These are phyloP conservation scores for Brettanomyces nanus DNA, from an alignment of 805 yeast genomes.

Conservation along the genomic window DNA sequence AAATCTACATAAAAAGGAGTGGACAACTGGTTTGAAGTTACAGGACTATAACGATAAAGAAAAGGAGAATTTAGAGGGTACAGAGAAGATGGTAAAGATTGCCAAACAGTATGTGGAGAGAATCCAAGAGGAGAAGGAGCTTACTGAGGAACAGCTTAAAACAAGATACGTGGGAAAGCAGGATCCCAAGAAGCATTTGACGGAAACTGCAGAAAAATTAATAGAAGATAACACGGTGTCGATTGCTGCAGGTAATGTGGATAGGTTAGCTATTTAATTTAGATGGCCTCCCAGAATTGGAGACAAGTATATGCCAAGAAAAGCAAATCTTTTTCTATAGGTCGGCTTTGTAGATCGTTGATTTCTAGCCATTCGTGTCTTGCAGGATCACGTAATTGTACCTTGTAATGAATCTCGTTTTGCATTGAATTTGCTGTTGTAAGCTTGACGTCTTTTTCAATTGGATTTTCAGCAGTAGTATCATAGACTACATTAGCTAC, in stretches of 20 bases:
- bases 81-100: conserved; percentile 75
- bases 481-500: conserved; percentile 36
- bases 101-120: conserved; percentile 86
- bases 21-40: conserved; percentile 88
- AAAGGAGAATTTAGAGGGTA: conserved; percentile 61
- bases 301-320: conserved; percentile 55
- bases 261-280: conserved; percentile 73
- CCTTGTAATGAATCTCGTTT: conserved; percentile 31
- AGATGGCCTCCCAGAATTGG: conserved; percentile 51
- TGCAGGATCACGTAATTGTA: conserved; percentile 36
- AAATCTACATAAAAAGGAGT: conserved; percentile 87
- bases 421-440: conserved; percentile 1
- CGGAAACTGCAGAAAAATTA: conserved; percentile 76
- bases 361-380: conserved; percentile 51
- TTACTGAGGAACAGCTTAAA: conserved; percentile 80
- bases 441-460: conserved; percentile 4
- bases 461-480: conserved; percentile 6
- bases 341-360: conserved; percentile 39
- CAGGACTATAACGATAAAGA: conserved; percentile 73
- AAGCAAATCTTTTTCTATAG: conserved; percentile 47
- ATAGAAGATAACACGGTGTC: conserved; percentile 89
- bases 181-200: conserved; percentile 95
- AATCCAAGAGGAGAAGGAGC: conserved; percentile 85
- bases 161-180: conserved; percentile 97
- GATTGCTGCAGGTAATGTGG: conserved; percentile 80